These are phyloP conservation scores for Prunus armeniaca DNA, from an alignment of 306 rosid genomes.

Conservation along the genomic window DNA sequence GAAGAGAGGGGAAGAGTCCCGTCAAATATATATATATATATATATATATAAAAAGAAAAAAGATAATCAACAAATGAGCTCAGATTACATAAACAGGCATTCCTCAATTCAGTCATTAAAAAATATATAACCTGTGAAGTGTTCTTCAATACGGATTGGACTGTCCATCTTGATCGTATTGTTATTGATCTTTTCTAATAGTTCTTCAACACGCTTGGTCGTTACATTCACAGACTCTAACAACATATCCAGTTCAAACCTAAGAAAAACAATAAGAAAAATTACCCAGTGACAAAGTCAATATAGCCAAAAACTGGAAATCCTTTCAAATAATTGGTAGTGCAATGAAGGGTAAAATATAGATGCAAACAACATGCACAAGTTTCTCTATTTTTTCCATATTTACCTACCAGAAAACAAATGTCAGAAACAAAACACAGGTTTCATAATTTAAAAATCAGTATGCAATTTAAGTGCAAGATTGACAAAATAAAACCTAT, in stretches of 20 bases:
- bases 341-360: not conserved
- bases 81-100: slow-evolving; percentile 10
- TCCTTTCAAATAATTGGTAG: slow-evolving; percentile 1
- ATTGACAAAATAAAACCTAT: not conserved
- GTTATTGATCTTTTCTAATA: slow-evolving; percentile 76
- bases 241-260: slow-evolving; percentile 99
- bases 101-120: slow-evolving; percentile 23
- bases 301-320: slow-evolving; percentile 2
- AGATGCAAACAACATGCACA: not conserved
- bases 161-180: slow-evolving; percentile 62
- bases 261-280: slow-evolving; percentile 37
- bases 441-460: not conserved
- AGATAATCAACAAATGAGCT: slow-evolving; percentile 20
- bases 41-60: not conserved
- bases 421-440: not conserved
- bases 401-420: not conserved
- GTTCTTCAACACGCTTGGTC: slow-evolving; percentile 84
- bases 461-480: not conserved
- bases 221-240: slow-evolving; percentile 92
- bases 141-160: slow-evolving; percentile 74
- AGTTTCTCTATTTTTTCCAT: not conserved
- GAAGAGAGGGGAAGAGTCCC: slow-evolving; percentile 12
- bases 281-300: slow-evolving; percentile 30
- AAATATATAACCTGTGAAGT: slow-evolving; percentile 73
- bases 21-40: slow-evolving; percentile 22